Evolutionary conservation across 768 basidiomycete genomes (phyloP), one percentile per base, ranked within the genome.

Genomic region (Agaricus subrufescens): DNA sequence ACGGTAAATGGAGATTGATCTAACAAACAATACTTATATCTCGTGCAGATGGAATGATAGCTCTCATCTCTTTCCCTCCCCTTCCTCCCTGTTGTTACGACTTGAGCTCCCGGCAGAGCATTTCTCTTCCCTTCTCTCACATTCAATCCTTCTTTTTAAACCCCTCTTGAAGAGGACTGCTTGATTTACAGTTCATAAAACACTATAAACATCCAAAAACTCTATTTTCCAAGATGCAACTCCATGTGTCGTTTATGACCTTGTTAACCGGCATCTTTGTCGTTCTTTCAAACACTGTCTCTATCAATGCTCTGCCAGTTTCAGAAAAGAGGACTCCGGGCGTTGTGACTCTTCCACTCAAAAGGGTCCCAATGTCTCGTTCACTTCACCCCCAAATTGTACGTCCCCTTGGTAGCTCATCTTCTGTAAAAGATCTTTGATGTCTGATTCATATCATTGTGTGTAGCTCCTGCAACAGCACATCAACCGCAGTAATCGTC

Each of bases 401-500:
- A 58, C 30, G 73, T 69, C 54, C 34, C 15, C 19, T 19, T 19
- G 19, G 19, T 39, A 52, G 26, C 39, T 27, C 54, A 39, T 30
- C 25, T 40, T 44, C 8, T 38, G 40, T 29, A 38, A 29, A 29
- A 2, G 27, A 34, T 31, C 29, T 37, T 42, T n/a, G 19, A 27
- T 45, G 19, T 12, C 34, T 30, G n/a, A 64, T 34, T 34, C 8
- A 34, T 11, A 34, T 51, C 61, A 25, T 50, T 55, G 26, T 64
- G 26, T 64, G 31, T 59, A 86, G 85, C 62, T 79, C 50, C 69
- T 84, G 50, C 85, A 86, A 64, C 84, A 82, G 66, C 78, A 83
- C 63, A 77, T 81, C 43, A 86, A 83, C 61, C 80, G 75, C 44
- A 75, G 74, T 39, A 67, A 77, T 45, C 73, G 69, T 52, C 84